Base-by-base conservation (phyloP, 1,284 basidiomycete genomes). In the Marasmius tenuissimus region DNA sequence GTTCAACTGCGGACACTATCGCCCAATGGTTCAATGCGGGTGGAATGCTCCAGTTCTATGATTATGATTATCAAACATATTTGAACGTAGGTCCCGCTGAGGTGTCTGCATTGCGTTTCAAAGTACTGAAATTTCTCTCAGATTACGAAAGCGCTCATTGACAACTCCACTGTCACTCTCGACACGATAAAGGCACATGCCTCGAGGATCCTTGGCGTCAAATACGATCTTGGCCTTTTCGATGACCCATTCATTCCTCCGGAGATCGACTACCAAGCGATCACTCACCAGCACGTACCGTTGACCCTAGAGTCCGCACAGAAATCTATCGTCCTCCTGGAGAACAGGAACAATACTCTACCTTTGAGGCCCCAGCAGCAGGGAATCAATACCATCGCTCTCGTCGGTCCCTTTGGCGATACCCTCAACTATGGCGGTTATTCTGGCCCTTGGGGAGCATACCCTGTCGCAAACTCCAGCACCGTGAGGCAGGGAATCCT, bases 1-100 rank as follows among this genome's bases (percentile, higher is more conserved):
- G 58, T 34, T 67, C 67, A 3, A 55, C 61, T n/a, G 69, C 67
- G 7, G 69, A 70, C 48, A 62, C 69, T 1, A 68, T 73, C 22
- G 56, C 66, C n/a, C 71, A 73, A 56, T 72, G 70, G 70, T 70
- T 72, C 60, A 73, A 72, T 57, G 72, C 71, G 11, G 71, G 72
- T 40, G 72, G 72, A 7, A 63, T 62, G 42, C 57, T 73, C 16
- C 68, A 73, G 57, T 72, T 65, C 59, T 73, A 72, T 50, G 72
- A 73, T 56, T 72, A 69, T 50, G 37, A 59, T 48, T 42, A 70
- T 2, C 67, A 66, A 16, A 57, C 65, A 11, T 71, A 63, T 52
- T 42, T 68, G 20, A 70, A 68, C 57, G 69, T 68, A 40, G 47
- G 63, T 34, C 39, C 16, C 4, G 27, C 18, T 45, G 33, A 47